Conservation (phyloP, 495 filamentous ascomycete genomes). For the Aspergillus funiculosus region DNA sequence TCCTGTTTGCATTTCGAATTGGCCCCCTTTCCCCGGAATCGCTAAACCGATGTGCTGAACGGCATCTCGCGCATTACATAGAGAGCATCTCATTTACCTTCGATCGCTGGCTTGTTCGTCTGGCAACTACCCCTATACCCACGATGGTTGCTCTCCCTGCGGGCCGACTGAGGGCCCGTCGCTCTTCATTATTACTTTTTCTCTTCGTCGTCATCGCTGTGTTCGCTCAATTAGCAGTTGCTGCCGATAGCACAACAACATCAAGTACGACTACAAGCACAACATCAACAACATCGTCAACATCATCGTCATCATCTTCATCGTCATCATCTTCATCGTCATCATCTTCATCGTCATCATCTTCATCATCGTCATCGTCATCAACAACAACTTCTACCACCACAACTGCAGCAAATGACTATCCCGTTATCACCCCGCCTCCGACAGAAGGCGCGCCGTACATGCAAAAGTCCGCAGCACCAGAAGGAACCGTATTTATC, state of each 20-base stretch:
- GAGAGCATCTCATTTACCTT: not conserved
- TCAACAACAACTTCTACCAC: constrained; percentile 20
- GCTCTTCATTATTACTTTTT: constrained; percentile 20
- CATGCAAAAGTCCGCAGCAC: constrained; percentile 87
- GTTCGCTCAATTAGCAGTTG: constrained; percentile 15
- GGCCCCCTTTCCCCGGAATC: not conserved
- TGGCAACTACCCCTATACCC: not conserved
- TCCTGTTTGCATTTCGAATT: no score
- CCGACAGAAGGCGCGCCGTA: constrained; percentile 82
- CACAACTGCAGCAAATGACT: constrained; percentile 24
- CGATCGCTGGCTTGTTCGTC: not conserved
- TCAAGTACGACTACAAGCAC: no score
- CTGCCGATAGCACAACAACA: constrained; percentile 12
- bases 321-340: constrained; percentile 23
- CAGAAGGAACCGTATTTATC: constrained; percentile 96
- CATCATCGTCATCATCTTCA: constrained; percentile 16
- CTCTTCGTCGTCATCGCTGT: constrained; percentile 19
- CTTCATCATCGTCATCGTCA: constrained; percentile 18
- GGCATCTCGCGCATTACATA: not conserved
- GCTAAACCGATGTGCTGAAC: not conserved
- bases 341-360: not conserved
- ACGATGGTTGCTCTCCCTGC: constrained; percentile 17
- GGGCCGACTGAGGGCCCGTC: constrained; percentile 25
- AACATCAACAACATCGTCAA: not conserved
- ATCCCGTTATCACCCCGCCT: constrained; percentile 58